Percentiles rank a stretch among this genome's conserved stretches.
phyloP scores from a whole-genome alignment of 2,329 filamentous ascomycete genomes.

The Penicillium psychrosexuale region DNA sequence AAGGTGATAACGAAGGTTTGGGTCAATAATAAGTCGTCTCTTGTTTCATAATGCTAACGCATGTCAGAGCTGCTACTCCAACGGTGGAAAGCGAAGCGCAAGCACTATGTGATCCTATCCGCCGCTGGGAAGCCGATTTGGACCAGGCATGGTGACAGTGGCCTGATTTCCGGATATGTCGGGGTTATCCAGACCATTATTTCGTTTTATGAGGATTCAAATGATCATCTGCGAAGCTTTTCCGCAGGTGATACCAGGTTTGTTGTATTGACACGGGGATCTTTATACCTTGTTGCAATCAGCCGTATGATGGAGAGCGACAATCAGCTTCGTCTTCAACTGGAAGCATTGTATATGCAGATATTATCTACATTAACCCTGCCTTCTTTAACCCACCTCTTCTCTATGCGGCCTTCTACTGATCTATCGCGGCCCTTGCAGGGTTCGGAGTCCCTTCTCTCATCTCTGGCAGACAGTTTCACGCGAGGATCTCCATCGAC shows the following conservation, averaged over 20 bases:
- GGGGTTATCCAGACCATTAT: slow-evolving; percentile 97
- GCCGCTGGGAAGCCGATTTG: slow-evolving; percentile 97
- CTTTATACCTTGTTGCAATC: slow-evolving; percentile 89
- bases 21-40: not conserved
- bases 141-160: slow-evolving; percentile 87
- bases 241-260: slow-evolving; percentile 84
- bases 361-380: slow-evolving; percentile 93
- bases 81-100: slow-evolving; percentile 86
- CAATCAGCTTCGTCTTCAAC: slow-evolving; percentile 76
- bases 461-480: slow-evolving; percentile 90
- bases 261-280: slow-evolving; percentile 78
- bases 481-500: slow-evolving; percentile 87
- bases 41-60: slow-evolving; percentile 11
- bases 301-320: slow-evolving; percentile 92
- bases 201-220: slow-evolving; percentile 83
- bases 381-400: slow-evolving; percentile 80
- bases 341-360: slow-evolving; percentile 96
- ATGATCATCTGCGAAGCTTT: slow-evolving; percentile 76
- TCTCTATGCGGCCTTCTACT: slow-evolving; percentile 85
- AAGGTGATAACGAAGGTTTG: slow-evolving; percentile 57
- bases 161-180: slow-evolving; percentile 87
- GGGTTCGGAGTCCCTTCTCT: slow-evolving; percentile 86
- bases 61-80: slow-evolving; percentile 52
- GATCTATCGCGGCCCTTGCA: slow-evolving; percentile 86
- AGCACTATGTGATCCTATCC: slow-evolving; percentile 95